Base-by-base conservation (phyloP, 495 filamentous ascomycete genomes). In the Lineolata rhizophorae region DNA sequence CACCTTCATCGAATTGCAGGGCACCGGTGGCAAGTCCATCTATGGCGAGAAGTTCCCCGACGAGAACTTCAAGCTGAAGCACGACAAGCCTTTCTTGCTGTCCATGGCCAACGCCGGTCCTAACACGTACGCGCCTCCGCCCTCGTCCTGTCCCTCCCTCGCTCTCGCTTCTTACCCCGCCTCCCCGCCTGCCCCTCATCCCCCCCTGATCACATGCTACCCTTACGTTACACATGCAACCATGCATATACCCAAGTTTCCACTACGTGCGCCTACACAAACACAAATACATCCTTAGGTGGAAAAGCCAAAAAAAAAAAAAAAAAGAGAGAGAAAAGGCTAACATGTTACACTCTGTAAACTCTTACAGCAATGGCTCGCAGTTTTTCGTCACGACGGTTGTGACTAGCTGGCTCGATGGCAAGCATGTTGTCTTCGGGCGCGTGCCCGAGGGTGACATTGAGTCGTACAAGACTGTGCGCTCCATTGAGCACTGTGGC, bases 31-130 rank as follows among this genome's bases (percentile, higher is more conserved):
- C 51, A 76, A 72, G 62, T 84, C 77, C 40, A 83, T 84, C 62
- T 83, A 80, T 56, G 77, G 78, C 45, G 74, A 79, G 54, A 80
- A 78, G 64, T 84, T 84, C 43, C 51, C 64, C 27, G 77, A 84
- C 44, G 77, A 84, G 67, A 83, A 77, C 66, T 78, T 80, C 53
- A 41, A 52, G 29, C 49, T 56, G 26, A 72, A 62, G 55, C 77
- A 84, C 61, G 51, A 46, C 51, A 49, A 56, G 37, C 64, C 63
- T 18, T 67, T 61, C 53, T 64, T 74, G 27, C 63, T 84, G 38
- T 81, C 76, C 46, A 84, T 82, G 77, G 77, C 76, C 46, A 84
- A 84, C 50, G 73, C 76, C 36, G 77, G 76, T 41, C 62, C 63
- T 31, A 76, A 81, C 65, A 81, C 73, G 68, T 75, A 63, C 60